These are phyloP conservation scores for Sphenostylis stenocarpa DNA, from an alignment of 306 rosid species.

Conservation along the genomic window DNA sequence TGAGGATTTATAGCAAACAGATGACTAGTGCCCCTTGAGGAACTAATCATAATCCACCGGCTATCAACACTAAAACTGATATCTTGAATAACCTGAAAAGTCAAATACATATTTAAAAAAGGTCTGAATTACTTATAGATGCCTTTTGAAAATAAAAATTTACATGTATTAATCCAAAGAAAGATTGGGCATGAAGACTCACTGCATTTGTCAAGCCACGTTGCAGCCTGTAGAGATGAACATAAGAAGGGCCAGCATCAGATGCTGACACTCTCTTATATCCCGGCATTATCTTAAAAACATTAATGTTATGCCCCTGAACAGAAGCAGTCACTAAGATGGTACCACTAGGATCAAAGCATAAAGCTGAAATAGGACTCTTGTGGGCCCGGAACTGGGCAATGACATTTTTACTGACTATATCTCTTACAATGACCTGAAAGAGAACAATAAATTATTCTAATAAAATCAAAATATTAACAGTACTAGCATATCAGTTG, in stretches of 20 bases:
- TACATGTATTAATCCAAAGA: not conserved
- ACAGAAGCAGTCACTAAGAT: slow-evolving; percentile 79
- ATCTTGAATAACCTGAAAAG: slow-evolving; percentile 74
- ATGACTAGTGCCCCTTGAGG: slow-evolving; percentile 88
- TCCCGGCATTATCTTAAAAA: slow-evolving; percentile 69
- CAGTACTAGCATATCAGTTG: not conserved
- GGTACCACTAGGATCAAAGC: slow-evolving; percentile 83
- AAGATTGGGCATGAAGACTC: slow-evolving; percentile 22
- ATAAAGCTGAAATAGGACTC: slow-evolving; percentile 79
- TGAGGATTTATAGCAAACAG: slow-evolving; percentile 77
- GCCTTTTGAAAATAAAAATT: not conserved
- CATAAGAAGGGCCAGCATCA: slow-evolving; percentile 41
- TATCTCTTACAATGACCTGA: slow-evolving; percentile 79
- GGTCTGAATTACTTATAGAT: not conserved
- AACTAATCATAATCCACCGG: slow-evolving; percentile 87
- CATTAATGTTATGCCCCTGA: slow-evolving; percentile 82
- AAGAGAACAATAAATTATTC: slow-evolving; percentile 7
- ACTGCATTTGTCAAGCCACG: slow-evolving; percentile 89
- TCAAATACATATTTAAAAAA: slow-evolving; percentile 8
- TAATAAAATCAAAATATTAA: not conserved
- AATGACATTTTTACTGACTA: slow-evolving; percentile 57
- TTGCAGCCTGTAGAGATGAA: slow-evolving; percentile 80
- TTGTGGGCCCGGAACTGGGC: slow-evolving; percentile 78
- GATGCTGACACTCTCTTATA: slow-evolving; percentile 39
- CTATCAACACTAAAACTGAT: slow-evolving; percentile 82